Conservation (phyloP, 2,329 filamentous ascomycete genomes). For the Huntiella moniliformis region DNA sequence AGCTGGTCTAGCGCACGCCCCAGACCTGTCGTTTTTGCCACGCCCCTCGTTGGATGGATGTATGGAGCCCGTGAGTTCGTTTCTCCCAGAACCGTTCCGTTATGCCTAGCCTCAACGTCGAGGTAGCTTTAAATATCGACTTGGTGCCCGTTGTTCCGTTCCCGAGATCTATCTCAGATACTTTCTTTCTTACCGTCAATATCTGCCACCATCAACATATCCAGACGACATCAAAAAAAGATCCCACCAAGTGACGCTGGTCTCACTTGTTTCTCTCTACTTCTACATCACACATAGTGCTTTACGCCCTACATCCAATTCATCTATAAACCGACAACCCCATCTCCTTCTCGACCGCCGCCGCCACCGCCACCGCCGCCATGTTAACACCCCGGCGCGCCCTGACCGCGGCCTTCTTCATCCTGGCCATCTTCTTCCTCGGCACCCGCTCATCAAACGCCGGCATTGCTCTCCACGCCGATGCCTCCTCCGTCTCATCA, state of each 20-base stretch:
- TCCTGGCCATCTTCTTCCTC: conserved; percentile 52
- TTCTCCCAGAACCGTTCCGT: too few species aligned
- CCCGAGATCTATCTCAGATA: too few species aligned
- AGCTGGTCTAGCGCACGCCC: too few species aligned
- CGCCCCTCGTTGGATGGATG: too few species aligned
- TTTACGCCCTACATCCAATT: not conserved
- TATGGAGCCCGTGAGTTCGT: too few species aligned
- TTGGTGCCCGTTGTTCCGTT: too few species aligned
- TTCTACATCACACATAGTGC: not conserved
- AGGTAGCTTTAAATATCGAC: too few species aligned
- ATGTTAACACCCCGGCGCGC: conserved; percentile 72
- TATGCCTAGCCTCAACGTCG: too few species aligned
- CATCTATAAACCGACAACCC: not conserved
- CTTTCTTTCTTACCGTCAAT: too few species aligned
- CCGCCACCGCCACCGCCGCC: conserved; percentile 13
- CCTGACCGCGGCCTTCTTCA: conserved; percentile 48
- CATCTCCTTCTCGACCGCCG: not conserved
- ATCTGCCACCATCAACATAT: too few species aligned
- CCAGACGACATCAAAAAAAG: too few species aligned
- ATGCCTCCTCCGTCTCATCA: conserved; percentile 16
- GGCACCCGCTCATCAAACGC: conserved; percentile 32
- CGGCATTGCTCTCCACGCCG: conserved; percentile 18
- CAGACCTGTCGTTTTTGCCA: too few species aligned
- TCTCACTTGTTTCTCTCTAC: not conserved
- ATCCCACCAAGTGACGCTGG: not conserved